These are phyloP conservation scores for Calocybe gangraenosa DNA, from an alignment of 768 basidiomycete species.

Conservation along the genomic window DNA sequence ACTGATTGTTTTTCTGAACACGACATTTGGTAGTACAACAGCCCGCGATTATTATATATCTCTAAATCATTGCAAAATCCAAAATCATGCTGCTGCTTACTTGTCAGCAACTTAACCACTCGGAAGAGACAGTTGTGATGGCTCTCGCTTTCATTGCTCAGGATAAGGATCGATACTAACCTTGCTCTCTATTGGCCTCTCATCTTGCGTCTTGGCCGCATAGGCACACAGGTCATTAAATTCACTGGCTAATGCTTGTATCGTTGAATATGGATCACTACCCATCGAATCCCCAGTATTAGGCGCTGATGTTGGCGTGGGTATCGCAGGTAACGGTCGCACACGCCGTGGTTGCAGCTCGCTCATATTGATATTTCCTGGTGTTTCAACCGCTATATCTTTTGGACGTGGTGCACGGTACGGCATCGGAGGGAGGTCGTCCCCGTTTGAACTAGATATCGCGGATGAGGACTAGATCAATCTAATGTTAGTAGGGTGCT, in stretches of 20 bases:
- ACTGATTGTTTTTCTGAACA: too few species aligned
- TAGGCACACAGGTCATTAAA: slow-evolving; percentile 13
- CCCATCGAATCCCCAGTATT: slow-evolving; percentile 3
- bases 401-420: slow-evolving; percentile 7
- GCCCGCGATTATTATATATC: too few species aligned
- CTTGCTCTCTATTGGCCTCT: neutral
- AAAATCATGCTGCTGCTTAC: slow-evolving; percentile 11
- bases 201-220: neutral
- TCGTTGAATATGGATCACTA: slow-evolving; percentile 7
- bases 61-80: too few species aligned
- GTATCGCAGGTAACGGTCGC: slow-evolving; percentile 20
- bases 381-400: slow-evolving; percentile 7
- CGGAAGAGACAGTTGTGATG: neutral
- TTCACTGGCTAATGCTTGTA: slow-evolving; percentile 11
- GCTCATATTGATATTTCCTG: neutral
- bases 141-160: neutral
- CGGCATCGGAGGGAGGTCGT: slow-evolving; percentile 8
- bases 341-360: slow-evolving; percentile 16
- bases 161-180: neutral
- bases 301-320: slow-evolving; percentile 12
- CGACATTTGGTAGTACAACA: too few species aligned
- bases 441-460: too few species aligned
- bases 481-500: too few species aligned
- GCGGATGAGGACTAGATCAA: too few species aligned
- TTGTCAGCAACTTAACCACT: slow-evolving; percentile 1